These are phyloP conservation scores for Ogataea minuta DNA, from an alignment of 805 yeast genomes.

Conservation along the genomic window DNA sequence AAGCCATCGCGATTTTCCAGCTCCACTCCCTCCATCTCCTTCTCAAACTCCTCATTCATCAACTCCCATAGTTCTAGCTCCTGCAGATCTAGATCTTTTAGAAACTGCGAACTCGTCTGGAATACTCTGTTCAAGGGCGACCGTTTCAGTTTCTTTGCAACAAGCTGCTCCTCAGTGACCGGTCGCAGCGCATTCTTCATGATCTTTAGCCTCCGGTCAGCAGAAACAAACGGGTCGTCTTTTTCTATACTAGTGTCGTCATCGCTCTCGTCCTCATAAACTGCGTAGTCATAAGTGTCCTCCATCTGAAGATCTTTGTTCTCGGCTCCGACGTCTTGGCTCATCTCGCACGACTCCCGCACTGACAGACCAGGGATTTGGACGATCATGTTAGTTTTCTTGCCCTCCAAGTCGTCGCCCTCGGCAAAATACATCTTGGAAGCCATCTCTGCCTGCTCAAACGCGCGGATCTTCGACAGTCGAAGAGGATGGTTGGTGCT, in stretches of 20 bases:
- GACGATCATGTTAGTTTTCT: slow-evolving; percentile 7
- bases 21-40: slow-evolving; percentile 24
- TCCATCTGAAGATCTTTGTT: slow-evolving; percentile 10
- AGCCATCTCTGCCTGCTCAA: slow-evolving; percentile 38
- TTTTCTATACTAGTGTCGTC: slow-evolving; percentile 8
- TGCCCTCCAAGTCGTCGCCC: slow-evolving; percentile 21
- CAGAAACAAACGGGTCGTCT: slow-evolving; percentile 17
- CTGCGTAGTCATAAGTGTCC: slow-evolving; percentile 9
- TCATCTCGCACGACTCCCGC: slow-evolving; percentile 14
- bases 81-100: slow-evolving; percentile 28
- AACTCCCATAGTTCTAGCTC: slow-evolving; percentile 34
- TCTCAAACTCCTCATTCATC: slow-evolving; percentile 34
- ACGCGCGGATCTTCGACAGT: slow-evolving; percentile 34
- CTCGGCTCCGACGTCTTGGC: slow-evolving; percentile 2
- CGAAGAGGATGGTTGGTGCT: slow-evolving; percentile 34
- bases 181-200: slow-evolving; percentile 31
- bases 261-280: slow-evolving; percentile 15
- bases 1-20: slow-evolving; percentile 9
- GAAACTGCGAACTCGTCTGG: slow-evolving; percentile 28
- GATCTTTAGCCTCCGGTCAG: slow-evolving; percentile 25
- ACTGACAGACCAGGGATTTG: slow-evolving; percentile 18
- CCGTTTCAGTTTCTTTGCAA: slow-evolving; percentile 20
- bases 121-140: slow-evolving; percentile 30
- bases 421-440: slow-evolving; percentile 30
- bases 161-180: slow-evolving; percentile 24